Evolutionary conservation across 2,329 filamentous ascomycete genomes (phyloP).

Genomic region (Penicillium oxalicum): DNA sequence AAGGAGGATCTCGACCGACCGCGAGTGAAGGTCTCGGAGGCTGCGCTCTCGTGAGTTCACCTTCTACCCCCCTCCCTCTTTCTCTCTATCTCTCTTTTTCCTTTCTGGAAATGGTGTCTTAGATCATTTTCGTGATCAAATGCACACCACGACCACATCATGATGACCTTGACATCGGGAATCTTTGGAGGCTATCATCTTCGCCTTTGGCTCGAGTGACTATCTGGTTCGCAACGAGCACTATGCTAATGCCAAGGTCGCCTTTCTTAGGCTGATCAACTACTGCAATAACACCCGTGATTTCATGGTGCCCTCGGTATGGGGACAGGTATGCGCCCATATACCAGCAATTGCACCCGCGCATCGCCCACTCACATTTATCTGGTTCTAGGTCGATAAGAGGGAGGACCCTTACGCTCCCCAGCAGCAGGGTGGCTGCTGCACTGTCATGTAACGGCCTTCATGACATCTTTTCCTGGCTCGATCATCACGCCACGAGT

Average conservation of each 20-base stretch:
- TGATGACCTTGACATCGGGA: neutral
- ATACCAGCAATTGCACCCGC: constrained; percentile 7
- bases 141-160: neutral
- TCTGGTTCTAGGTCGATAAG: constrained; percentile 63
- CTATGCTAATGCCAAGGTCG: no score
- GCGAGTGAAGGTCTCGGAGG: constrained; percentile 91
- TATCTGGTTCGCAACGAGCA: no score
- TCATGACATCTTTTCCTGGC: constrained; percentile 21
- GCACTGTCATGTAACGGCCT: constrained; percentile 74
- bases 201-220: no score
- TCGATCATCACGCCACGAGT: constrained; percentile 20
- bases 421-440: constrained; percentile 88
- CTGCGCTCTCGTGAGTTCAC: constrained; percentile 67
- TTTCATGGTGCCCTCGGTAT: constrained; percentile 97
- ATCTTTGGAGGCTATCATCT: no score
- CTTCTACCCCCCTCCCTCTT: constrained; percentile 4
- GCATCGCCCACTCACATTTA: constrained; percentile 12
- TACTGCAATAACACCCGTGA: constrained; percentile 98
- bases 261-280: constrained; percentile 69
- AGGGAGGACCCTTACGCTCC: constrained; percentile 97
- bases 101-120: neutral
- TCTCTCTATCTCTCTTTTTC: no score
- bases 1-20: constrained; percentile 94
- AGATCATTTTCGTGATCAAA: neutral
- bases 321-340: constrained; percentile 61